phyloP scores from a whole-genome alignment of 495 filamentous ascomycete species.

The Hypomontagnella monticulosa region DNA sequence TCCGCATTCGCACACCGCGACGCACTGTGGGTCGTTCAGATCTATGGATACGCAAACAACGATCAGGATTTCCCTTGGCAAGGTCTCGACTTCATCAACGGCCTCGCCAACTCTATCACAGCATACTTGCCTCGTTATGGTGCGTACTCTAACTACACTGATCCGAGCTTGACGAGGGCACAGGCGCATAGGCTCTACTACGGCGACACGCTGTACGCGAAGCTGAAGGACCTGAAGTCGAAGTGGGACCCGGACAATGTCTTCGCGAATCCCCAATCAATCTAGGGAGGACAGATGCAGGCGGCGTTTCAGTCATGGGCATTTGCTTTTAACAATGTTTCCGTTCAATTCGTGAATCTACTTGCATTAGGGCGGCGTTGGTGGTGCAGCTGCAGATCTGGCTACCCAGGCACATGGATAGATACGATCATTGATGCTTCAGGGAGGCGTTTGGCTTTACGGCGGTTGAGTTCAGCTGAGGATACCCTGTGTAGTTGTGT shows the following conservation, averaged over 20 bases:
- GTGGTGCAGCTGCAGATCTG: no score
- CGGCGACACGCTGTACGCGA: conserved; percentile 50
- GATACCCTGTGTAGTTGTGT: no score
- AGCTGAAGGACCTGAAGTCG: conserved; percentile 56
- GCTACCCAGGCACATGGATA: no score
- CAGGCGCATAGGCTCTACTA: conserved; percentile 60
- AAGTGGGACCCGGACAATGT: conserved; percentile 57
- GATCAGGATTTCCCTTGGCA: conserved; percentile 47
- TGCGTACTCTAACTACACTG: conserved; percentile 71
- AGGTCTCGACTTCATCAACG: conserved; percentile 54
- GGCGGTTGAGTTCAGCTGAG: no score
- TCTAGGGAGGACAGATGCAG: conserved; percentile 20
- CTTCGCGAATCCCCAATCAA: conserved; percentile 66
- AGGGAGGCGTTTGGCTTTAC: no score
- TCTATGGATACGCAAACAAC: conserved; percentile 53
- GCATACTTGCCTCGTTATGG: conserved; percentile 39
- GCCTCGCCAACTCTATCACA: conserved; percentile 51
- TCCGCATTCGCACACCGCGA: conserved; percentile 59
- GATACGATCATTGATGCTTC: neutral
- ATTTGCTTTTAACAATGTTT: no score
- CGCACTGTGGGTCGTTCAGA: conserved; percentile 59
- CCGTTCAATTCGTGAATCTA: no score
- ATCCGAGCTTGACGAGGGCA: conserved; percentile 59
- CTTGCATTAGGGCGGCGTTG: no score
- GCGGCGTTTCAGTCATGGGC: neutral